phyloP scores from a whole-genome alignment of 352 stramenopile species.

The Globisporangium carolinianum region DNA sequence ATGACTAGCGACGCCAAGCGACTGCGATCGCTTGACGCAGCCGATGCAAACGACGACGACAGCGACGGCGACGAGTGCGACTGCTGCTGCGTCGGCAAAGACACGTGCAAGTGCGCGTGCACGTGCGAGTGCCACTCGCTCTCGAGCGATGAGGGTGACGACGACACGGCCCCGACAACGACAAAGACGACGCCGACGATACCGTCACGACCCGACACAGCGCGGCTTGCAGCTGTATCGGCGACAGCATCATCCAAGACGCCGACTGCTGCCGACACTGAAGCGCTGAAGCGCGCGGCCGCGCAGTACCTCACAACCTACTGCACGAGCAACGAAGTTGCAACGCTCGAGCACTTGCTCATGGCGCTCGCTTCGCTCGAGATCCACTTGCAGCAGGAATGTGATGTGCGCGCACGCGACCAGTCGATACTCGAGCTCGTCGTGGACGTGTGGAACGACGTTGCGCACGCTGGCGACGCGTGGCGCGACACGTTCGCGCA shows the following conservation, averaged over 20 bases:
- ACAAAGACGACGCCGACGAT: conserved; percentile 7
- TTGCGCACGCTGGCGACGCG: not conserved
- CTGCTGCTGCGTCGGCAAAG: conserved; percentile 63
- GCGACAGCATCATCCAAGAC: conserved; percentile 13
- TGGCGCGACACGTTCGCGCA: conserved; percentile 8
- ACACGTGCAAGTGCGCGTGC: conserved; percentile 46
- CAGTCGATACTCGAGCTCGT: conserved; percentile 11
- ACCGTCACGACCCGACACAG: not conserved
- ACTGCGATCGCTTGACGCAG: not conserved
- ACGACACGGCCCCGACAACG: conserved; percentile 1
- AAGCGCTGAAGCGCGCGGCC: conserved; percentile 23
- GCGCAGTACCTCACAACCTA: conserved; percentile 21
- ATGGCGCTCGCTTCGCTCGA: conserved; percentile 32
- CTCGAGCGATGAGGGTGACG: conserved; percentile 41
- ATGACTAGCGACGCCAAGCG: conserved; percentile 8
- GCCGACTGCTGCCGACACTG: conserved; percentile 14
- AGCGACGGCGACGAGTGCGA: conserved; percentile 68
- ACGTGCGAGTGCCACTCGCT: conserved; percentile 64
- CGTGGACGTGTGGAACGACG: conserved; percentile 11
- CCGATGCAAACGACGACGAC: conserved; percentile 16
- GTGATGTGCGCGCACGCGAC: not conserved
- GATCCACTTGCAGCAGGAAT: conserved; percentile 11
- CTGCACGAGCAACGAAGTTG: conserved; percentile 11
- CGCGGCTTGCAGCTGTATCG: conserved; percentile 7
- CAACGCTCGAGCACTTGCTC: conserved; percentile 27